phyloP scores from a whole-genome alignment of 257 asterid genomes.

The Marsdenia floribunda region DNA sequence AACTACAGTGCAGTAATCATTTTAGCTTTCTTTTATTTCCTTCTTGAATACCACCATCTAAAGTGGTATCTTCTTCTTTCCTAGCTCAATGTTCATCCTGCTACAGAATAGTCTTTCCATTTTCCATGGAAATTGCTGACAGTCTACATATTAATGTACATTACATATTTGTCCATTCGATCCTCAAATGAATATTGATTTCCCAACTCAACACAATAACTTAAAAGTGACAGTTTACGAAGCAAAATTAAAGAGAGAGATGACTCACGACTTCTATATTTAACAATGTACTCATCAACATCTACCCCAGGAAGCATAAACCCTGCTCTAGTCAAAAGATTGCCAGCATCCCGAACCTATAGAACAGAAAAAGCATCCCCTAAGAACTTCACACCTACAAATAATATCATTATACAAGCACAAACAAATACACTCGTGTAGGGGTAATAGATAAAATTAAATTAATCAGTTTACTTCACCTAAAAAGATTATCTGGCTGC shows the following conservation, averaged over 20 bases:
- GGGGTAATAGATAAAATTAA: background rate
- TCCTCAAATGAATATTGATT: background rate
- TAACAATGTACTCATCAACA: constrained; percentile 83
- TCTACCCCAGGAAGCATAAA: constrained; percentile 95
- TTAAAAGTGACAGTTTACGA: background rate
- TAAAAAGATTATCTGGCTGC: background rate
- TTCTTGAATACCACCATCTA: background rate
- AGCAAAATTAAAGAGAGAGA: background rate
- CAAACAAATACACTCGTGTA: background rate
- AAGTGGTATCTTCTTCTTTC: background rate
- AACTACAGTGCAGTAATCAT: background rate
- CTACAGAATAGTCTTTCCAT: background rate
- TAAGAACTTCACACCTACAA: constrained; percentile 2
- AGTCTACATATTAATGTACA: too few species aligned
- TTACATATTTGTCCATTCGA: background rate
- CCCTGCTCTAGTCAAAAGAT: constrained; percentile 92
- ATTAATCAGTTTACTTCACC: background rate
- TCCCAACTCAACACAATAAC: background rate
- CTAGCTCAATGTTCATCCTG: background rate
- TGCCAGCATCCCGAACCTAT: constrained; percentile 98
- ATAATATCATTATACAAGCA: background rate
- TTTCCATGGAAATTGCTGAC: background rate
- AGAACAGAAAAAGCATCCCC: constrained; percentile 20
- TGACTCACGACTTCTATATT: constrained; percentile 65
- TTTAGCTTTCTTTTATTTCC: background rate